Evolutionary conservation across 371 early-diverging fungal species (phyloP), one percentile per base, ranked within the genome.

Genomic region (Mucor racemosus): DNA sequence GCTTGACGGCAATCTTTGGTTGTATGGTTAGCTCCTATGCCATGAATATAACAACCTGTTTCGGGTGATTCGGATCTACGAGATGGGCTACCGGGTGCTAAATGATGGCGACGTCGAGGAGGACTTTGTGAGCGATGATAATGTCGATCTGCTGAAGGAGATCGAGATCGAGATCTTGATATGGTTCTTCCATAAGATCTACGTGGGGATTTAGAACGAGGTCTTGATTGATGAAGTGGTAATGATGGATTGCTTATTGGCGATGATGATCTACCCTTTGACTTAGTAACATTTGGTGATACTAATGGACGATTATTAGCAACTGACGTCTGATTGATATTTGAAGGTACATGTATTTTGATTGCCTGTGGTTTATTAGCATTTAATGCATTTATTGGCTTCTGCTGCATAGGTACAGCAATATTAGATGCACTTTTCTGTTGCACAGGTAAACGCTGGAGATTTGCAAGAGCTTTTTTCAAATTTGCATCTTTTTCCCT

Each of bases 1-100:
- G 62, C 53, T 48, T 62, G 62, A 31, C 54, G 21, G n/a, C 62
- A 62, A 14, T 62, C 40, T n/a, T 62, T 62, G 17, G 62, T 62
- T 1, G 26, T n/a, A 40, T 62, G 62, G 6, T 13, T 40, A 10
- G 54, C 38, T 8, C 46, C 26, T 31, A 2, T 40, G 3, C 62
- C 62, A 53, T 62, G 62, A 26, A 62, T 19, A 26, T 54, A 53
- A 31, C 62, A 62, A 39, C 62, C 62, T 53, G 1, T 39, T 15
- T 39, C 62, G 7, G 10, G 10, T 6, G 62, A 53, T 33, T 21
- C 13, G 26, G 50, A 1, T 26, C 50, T 26, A 21, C 8, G 50
- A 50, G 50, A 21, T 5, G 50, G 50, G 11, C 50, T 50, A 50
- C 21, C 13, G 8, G 21, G n/a, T 10, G 50, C n/a, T 26, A 21